Evolutionary conservation across 2,329 filamentous ascomycete genomes (phyloP).

Genomic region (Plectosphaerella cucumerina): DNA sequence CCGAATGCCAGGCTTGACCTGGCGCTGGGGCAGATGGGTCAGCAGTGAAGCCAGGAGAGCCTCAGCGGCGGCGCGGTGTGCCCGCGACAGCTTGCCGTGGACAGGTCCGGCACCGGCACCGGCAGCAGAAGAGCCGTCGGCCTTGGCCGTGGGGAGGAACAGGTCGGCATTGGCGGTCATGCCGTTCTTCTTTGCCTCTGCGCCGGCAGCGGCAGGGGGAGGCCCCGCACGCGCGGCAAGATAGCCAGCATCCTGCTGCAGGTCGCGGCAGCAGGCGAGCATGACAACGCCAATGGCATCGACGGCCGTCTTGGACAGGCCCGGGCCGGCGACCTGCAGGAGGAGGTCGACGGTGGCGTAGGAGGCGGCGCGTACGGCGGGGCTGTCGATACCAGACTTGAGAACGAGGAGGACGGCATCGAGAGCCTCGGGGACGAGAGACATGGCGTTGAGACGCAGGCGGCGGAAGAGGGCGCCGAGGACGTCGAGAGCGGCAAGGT

Average conservation of each 20-base stretch:
- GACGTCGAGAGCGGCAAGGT: slow-evolving; percentile 65
- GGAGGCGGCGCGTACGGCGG: slow-evolving; percentile 51
- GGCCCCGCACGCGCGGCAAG: slow-evolving; percentile 33
- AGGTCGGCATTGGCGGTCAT: slow-evolving; percentile 64
- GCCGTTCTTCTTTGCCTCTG: slow-evolving; percentile 33
- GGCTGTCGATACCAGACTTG: slow-evolving; percentile 47
- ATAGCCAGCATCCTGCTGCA: slow-evolving; percentile 53
- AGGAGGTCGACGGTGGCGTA: slow-evolving; percentile 59
- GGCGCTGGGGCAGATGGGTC: slow-evolving; percentile 58
- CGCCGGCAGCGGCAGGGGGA: slow-evolving; percentile 15
- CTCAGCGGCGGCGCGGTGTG: slow-evolving; percentile 53
- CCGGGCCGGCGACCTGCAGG: slow-evolving; percentile 58
- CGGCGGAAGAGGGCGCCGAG: slow-evolving; percentile 53
- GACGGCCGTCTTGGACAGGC: slow-evolving; percentile 62
- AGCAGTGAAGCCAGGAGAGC: slow-evolving; percentile 60
- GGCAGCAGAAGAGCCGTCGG: slow-evolving; percentile 23
- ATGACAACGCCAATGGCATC: slow-evolving; percentile 59
- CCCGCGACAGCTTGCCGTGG: slow-evolving; percentile 34
- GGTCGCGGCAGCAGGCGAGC: slow-evolving; percentile 68
- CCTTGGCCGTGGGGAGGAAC: slow-evolving; percentile 51
- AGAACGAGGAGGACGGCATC: slow-evolving; percentile 73
- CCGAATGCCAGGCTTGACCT: slow-evolving; percentile 67
- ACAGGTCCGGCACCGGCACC: slow-evolving; percentile 22
- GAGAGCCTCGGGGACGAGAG: slow-evolving; percentile 60
- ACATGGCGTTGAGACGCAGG: slow-evolving; percentile 51